These are phyloP conservation scores for Pachyrhizus erosus DNA, from an alignment of 306 rosid species.

Conservation along the genomic window DNA sequence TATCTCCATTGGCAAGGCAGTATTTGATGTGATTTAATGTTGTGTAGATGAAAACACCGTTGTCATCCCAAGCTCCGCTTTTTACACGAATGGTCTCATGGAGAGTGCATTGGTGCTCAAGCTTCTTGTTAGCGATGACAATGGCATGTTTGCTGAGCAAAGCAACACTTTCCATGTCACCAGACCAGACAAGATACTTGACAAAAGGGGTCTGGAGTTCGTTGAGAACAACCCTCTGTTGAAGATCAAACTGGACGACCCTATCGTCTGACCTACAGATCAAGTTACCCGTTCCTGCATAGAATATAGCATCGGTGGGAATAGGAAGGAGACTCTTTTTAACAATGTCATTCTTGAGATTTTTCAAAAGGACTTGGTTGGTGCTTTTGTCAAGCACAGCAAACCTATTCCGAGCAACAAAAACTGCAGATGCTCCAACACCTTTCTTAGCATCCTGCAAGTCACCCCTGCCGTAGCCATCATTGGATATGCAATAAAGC, in stretches of 20 bases:
- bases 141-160: conserved; percentile 84
- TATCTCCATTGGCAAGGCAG: conserved; percentile 77
- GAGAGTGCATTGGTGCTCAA: conserved; percentile 80
- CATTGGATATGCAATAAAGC: conserved; percentile 65
- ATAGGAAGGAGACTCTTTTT: conserved; percentile 67
- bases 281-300: conserved; percentile 76
- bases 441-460: conserved; percentile 76
- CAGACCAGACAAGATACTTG: conserved; percentile 76
- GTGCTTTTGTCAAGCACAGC: conserved; percentile 75
- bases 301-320: conserved; percentile 69
- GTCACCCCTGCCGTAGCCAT: conserved; percentile 64
- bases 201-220: conserved; percentile 74
- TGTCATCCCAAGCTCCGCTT: conserved; percentile 87
- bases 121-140: conserved; percentile 67
- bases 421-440: conserved; percentile 72
- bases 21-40: conserved; percentile 79
- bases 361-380: conserved; percentile 64
- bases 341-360: conserved; percentile 64
- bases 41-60: conserved; percentile 72
- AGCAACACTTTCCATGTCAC: conserved; percentile 74
- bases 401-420: conserved; percentile 75
- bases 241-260: conserved; percentile 71
- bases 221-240: conserved; percentile 68
- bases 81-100: conserved; percentile 84
- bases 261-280: conserved; percentile 74